Base-by-base conservation (phyloP, 2,329 filamentous ascomycete species). In the Botrytis fabae region DNA sequence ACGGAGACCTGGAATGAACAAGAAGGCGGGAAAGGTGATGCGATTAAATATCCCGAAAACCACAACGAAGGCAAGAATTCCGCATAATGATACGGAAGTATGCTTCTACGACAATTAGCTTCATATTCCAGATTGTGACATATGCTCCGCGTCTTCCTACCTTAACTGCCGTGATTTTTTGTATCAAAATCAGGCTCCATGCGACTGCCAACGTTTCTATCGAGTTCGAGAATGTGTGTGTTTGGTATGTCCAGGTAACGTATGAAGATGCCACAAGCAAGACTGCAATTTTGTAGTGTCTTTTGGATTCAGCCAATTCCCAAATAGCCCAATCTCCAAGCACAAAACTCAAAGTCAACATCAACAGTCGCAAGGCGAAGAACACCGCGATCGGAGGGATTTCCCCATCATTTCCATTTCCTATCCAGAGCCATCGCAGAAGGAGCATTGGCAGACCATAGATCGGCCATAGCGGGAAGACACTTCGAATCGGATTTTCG, bases 201-300 rank as follows among this genome's bases (percentile, higher is more conserved):
- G 93, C 89, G 69, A 99, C 94, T 69, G 95, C 88, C 78, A 99
- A 85, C 4, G 96, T 98, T 85, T 99, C 96, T 77, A 98, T 88
- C 75, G 95, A 97, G 83, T 99, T 99, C 75, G 95, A 98, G 82
- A 99, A 98, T 20, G 96, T 98, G 83, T 99, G 96, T 28, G 94
- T 96, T 83, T 99, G 96, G 84, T 95, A 97, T 62, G 95, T 98
- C 95, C 96, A 99, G 65, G 96, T 99, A 78, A 98, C 95, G 83
- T 98, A 99, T 40, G 94, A 98, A 42, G 95, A 98, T 63, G 95
- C 94, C 74, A 98, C 92, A 73, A 99, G 87, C 63, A 97, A 86
- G 62, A 97, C 89, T 16, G 94, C 93, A 72, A 92, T 85, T 78
- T 89, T 89, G 75, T 94, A 91, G 79, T 88, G 85, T 74, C 91